Evolutionary conservation across 495 filamentous ascomycete species (phyloP), one percentile per base, ranked within the genome.

Genomic region (Pseudotulostoma volvatum): DNA sequence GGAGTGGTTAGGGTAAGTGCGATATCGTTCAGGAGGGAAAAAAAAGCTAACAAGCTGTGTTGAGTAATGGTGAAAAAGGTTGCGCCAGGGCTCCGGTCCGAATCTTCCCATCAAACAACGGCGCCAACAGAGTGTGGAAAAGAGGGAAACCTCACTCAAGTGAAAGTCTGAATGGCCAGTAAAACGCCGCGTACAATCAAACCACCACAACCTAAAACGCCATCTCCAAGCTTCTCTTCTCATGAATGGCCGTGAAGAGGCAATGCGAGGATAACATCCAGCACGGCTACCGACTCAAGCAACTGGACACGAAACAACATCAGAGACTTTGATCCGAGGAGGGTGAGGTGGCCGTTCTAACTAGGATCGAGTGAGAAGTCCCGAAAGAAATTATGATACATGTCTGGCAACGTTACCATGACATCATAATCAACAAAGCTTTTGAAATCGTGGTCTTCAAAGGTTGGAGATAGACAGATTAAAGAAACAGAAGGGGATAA

Each of bases 381-480:
- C n/a, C n/a, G n/a, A 35, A 20, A 23, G 31, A 30, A 45, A 51
- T 44, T 59, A 59, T 59, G 53, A 55, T 59, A 59, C 55, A 59
- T 30, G 43, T 36, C 37, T 48, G 43, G 39, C 49, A 42, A 35
- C 45, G 45, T 44, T 33, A 46, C 43, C 47, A 43, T 50, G 42
- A 38, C 44, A 39, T 54, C 49, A 45, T 56, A 36, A 42, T 36
- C 23, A 48, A 41, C 21, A 21, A 37, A 20, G 13, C 33, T 18
- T 19, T 37, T 3, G 35, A 37, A 20, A 13, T 28, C 23, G 23
- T 28, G 23, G 23, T 28, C 5, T 28, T 28, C 11, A 11, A 28
- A 28, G 5, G 23, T 28, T 28, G 23, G 5, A 11, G 23, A 28
- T 28, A 5, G 23, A 11, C 23, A 28, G 5, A 5, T 28, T 5